Base-by-base conservation (phyloP, 2,329 filamentous ascomycete genomes). In the Ceratocystis colombiana region DNA sequence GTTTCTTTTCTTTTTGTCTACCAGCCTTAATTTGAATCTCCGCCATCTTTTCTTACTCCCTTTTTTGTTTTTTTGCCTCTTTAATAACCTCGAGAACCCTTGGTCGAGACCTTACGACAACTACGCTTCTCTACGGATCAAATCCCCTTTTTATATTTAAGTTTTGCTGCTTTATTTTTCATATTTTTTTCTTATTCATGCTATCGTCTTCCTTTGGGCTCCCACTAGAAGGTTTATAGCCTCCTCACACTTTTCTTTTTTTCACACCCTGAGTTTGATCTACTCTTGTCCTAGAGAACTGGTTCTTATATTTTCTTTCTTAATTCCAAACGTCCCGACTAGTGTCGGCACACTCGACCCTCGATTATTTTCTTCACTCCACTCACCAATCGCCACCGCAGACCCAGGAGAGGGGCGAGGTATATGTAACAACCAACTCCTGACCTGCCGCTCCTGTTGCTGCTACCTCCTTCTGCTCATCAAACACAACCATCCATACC, bases 1-100 rank as follows among this genome's bases (percentile, higher is more conserved):
- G 25, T 46, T 64, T 64, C 48, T 62, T 44, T 62, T 66, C 10
- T 64, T 66, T 44, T 45, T 57, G 5, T 57, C 61, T 41, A n/a
- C 44, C 55, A 45, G 62, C n/a, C 28, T 25, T 41, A 15, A 15
- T 41, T 41, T 41, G 37, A 41, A 41, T 41, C 37, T 41, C 37
- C 10, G 37, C 37, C 37, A 22, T 53, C 50, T 37, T 44, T 59
- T 66, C 44, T 15, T 28, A 48, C 30, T 41, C 33, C 46, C 45
- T 62, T 25, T 25, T 62, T 33, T 33, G n/a, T 44, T 44, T 63
- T 61, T 15, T 48, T 50, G 46, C 48, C 37, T 41, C 37, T 41
- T 15, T 41, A 41, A 41, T 41, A 41, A 41, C 37, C 37, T 15
- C 37, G 37, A 41, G 37, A 12, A 15, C 37, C 37, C 10, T 41